A percentile compares a stretch with the other conserved stretches of the same genome.
Conservation (phyloP, 306 rosid genomes). For the Malus fusca region DNA sequence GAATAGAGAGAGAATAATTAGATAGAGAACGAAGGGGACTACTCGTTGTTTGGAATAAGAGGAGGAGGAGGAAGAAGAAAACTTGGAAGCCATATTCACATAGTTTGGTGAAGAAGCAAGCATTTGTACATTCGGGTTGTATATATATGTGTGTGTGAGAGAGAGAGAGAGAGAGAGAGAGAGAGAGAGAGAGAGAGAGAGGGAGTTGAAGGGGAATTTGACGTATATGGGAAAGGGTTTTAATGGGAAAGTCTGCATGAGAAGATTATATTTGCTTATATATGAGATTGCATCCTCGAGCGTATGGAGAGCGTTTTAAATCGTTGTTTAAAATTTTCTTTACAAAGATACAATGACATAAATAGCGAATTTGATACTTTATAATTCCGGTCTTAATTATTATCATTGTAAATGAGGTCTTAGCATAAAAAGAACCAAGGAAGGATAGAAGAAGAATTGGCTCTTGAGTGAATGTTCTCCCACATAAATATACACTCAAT, state of each 20-base stretch:
- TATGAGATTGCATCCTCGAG: neutral
- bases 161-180: neutral
- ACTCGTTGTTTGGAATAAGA: constrained; percentile 10
- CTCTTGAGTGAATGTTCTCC: neutral
- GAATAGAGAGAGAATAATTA: constrained; percentile 17
- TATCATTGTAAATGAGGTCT: neutral
- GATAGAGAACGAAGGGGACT: constrained; percentile 11
- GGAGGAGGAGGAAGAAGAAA: neutral
- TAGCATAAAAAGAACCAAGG: no score
- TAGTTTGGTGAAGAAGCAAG: neutral
- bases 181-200: neutral
- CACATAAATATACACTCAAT: neutral
- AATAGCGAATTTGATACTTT: neutral
- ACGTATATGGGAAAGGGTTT: neutral
- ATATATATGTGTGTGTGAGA: neutral
- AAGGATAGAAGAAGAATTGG: neutral
- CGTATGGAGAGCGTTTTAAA: no score
- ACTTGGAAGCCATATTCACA: constrained; percentile 27
- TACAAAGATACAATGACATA: no score
- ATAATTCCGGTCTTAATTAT: no score
- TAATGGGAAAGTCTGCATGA: constrained; percentile 15
- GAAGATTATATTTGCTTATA: neutral
- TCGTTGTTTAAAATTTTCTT: no score
- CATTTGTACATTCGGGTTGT: neutral
- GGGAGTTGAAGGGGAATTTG: neutral